These are phyloP conservation scores for Colletotrichum paranaense DNA, from an alignment of 2,329 filamentous ascomycete genomes.

Conservation along the genomic window DNA sequence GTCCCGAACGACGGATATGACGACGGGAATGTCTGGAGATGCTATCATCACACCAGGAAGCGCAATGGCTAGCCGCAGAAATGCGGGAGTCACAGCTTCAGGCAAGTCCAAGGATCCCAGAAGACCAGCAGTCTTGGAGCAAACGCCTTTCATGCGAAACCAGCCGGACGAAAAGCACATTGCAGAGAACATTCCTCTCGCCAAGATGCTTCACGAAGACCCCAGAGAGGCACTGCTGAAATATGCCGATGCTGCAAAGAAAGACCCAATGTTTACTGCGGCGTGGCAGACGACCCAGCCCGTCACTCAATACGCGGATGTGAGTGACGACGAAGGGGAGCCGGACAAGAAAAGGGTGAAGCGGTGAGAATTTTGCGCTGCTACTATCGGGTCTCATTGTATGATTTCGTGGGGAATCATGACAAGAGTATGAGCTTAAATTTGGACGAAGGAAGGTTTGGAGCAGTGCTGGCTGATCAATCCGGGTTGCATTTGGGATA, in stretches of 20 bases:
- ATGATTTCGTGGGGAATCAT: slow-evolving; percentile 28
- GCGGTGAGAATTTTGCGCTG: slow-evolving; percentile 48
- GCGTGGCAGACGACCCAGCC: slow-evolving; percentile 95
- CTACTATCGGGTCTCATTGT: slow-evolving; percentile 22
- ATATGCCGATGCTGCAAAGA: slow-evolving; percentile 93
- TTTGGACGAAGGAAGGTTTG: background rate
- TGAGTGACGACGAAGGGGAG: slow-evolving; percentile 77
- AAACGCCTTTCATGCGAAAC: slow-evolving; percentile 90
- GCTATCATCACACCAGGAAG: slow-evolving; percentile 79
- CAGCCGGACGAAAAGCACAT: slow-evolving; percentile 93
- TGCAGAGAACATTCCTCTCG: slow-evolving; percentile 87
- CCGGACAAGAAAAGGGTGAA: slow-evolving; percentile 58
- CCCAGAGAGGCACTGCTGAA: slow-evolving; percentile 93
- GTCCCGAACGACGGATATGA: slow-evolving; percentile 84
- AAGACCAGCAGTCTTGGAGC: slow-evolving; percentile 83
- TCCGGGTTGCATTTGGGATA: background rate
- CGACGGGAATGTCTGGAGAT: slow-evolving; percentile 84
- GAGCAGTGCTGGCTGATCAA: slow-evolving; percentile 1
- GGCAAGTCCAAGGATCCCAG: slow-evolving; percentile 83
- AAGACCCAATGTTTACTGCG: slow-evolving; percentile 93
- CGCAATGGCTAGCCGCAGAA: slow-evolving; percentile 60
- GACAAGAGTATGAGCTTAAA: background rate
- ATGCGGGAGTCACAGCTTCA: slow-evolving; percentile 79
- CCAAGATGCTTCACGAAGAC: slow-evolving; percentile 95
- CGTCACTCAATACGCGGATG: slow-evolving; percentile 87